Conservation (phyloP, 2,329 filamentous ascomycete species). For the Pestalotiopsis sp. region DNA sequence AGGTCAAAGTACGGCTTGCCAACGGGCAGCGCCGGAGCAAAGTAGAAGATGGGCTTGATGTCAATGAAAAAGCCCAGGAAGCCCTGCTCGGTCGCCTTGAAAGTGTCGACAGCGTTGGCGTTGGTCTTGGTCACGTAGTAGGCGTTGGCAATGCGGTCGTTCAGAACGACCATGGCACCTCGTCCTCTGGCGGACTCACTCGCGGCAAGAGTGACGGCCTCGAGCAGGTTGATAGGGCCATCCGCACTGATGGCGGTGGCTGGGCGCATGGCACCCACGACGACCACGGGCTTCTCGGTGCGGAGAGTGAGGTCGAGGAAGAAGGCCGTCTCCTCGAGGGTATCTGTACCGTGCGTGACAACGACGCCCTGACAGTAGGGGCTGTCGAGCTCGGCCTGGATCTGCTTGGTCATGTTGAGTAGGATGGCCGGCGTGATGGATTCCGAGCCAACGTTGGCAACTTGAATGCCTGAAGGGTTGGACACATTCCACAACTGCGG, state of each 20-base stretch:
- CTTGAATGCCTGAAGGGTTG: conserved; percentile 56
- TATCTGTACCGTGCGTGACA: conserved; percentile 68
- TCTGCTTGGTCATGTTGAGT: conserved; percentile 47
- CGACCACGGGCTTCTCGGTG: conserved; percentile 60
- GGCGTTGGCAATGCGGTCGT: conserved; percentile 61
- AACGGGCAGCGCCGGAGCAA: conserved; percentile 49
- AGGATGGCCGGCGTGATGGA: conserved; percentile 52
- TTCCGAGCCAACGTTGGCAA: conserved; percentile 50
- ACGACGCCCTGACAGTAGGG: conserved; percentile 52
- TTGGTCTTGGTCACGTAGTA: conserved; percentile 65
- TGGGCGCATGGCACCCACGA: conserved; percentile 66
- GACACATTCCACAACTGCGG: conserved; percentile 56
- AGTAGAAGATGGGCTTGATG: conserved; percentile 51
- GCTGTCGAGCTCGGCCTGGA: conserved; percentile 49
- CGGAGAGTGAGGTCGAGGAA: conserved; percentile 62
- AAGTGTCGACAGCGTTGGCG: conserved; percentile 65
- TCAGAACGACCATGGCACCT: conserved; percentile 62
- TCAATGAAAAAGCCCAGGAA: conserved; percentile 61
- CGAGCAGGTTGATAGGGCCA: conserved; percentile 63
- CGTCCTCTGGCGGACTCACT: conserved; percentile 46
- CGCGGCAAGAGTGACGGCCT: conserved; percentile 59
- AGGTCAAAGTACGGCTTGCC: conserved; percentile 48
- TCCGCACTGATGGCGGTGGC: conserved; percentile 65
- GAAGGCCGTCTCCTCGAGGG: conserved; percentile 65
- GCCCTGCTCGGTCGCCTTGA: conserved; percentile 59